Evolutionary conservation across 345 rosid species (phyloP), one percentile per base, ranked within the genome.

Genomic region (Rhizophora mangle): DNA sequence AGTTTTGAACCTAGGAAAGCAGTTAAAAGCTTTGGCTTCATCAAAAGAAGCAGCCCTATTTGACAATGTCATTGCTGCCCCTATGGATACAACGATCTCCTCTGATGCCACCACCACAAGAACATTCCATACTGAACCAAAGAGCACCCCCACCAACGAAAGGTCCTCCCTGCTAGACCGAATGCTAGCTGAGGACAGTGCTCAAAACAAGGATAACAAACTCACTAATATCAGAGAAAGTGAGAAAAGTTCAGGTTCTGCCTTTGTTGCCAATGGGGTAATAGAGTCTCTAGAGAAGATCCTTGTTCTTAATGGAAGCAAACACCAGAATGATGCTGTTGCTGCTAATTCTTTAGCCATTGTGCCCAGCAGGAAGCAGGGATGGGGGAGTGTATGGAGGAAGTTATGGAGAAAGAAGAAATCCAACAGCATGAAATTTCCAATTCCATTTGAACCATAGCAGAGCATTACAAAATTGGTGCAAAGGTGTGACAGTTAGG

Each of bases 1-100:
- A 16, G 92, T 95, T 60, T 74, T 87, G 61, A 87, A 88, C 80
- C 74, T 95, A 5, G 97, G 97, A 66, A 95, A 95, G 79, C 99
- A 95, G 80, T 78, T 91, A 61, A 89, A 86, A 77, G 92, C 89
- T 65, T 75, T 95, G 82, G 85, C 96, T 68, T 51, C 87, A 69
- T 83, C 93, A 8, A 84, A 77, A 52, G 91, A 89, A 70, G 83
- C 86, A 59, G 67, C 77, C 72, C 78, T 86, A 61, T 79, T 88
- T 21, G 88, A 88, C 47, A 84, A 84, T 71, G 80, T 82, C 72
- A 67, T 76, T 26, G 51, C 83, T 71, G 75, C 78, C 29, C 75
- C 78, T 4, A 47, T 72, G 1, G 74, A 82, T 57, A 49, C 68
- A 60, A 62, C 73, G 62, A 54, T 68, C 22, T 60, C 69, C 59